These are phyloP conservation scores for Wallacemonas rigidus DNA, from an alignment of 208 protist species.

Conservation along the genomic window DNA sequence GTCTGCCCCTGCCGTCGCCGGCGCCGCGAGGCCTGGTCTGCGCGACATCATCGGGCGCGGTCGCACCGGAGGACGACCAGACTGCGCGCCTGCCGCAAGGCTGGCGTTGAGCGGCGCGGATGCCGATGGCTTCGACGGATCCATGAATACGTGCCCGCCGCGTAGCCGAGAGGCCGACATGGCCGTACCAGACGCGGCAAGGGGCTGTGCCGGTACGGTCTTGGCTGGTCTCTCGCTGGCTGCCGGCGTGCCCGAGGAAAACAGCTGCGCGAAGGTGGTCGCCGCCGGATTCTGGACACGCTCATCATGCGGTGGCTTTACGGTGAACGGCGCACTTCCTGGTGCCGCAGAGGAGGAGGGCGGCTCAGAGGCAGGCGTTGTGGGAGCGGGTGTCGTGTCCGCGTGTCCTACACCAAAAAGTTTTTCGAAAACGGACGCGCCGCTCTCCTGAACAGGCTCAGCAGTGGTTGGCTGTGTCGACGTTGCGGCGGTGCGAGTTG, in stretches of 20 bases:
- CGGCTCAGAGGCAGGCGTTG: no score
- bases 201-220: background rate
- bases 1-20: background rate
- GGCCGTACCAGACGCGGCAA: background rate
- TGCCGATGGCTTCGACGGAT: conserved; percentile 28
- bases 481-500: no score
- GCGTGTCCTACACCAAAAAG: background rate
- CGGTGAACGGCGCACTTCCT: background rate
- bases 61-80: background rate
- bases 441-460: background rate
- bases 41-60: conserved; percentile 36
- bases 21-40: conserved; percentile 26
- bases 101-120: background rate
- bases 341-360: no score
- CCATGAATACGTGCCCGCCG: conserved; percentile 48
- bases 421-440: background rate
- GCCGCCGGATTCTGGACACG: background rate
- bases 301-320: background rate
- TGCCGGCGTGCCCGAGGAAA: conserved; percentile 1
- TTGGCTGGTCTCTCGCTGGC: conserved; percentile 1
- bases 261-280: conserved; percentile 13
- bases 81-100: background rate
- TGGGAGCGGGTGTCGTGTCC: no score
- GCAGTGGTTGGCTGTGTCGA: no score
- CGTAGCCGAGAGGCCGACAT: conserved; percentile 2